phyloP scores from a whole-genome alignment of 768 basidiomycete genomes.

The Mycena belliarum region DNA sequence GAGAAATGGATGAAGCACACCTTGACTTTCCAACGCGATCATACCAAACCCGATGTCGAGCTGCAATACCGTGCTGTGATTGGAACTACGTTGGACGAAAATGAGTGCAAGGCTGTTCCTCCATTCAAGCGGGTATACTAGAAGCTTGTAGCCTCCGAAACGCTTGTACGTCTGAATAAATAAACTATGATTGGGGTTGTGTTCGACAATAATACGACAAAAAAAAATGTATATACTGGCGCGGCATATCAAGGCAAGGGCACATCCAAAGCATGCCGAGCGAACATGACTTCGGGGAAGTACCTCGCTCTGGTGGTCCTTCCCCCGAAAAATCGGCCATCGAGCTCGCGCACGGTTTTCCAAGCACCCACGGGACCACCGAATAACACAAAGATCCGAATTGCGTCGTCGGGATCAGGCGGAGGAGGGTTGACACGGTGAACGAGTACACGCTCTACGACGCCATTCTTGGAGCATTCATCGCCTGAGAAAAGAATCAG shows the following conservation, averaged over 20 bases:
- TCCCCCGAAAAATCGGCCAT: conserved; percentile 92
- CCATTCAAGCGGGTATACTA: conserved; percentile 97
- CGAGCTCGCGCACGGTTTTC: conserved; percentile 92
- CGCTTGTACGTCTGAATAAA: conserved; percentile 8
- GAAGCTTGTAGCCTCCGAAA: conserved; percentile 14
- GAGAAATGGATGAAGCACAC: conserved; percentile 94
- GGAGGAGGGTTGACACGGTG: conserved; percentile 75
- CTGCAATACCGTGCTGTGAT: conserved; percentile 91
- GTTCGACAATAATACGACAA: neutral
- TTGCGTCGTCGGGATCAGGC: conserved; percentile 69
- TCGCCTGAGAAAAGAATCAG: conserved; percentile 55
- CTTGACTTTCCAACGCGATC: conserved; percentile 87
- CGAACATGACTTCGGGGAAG: conserved; percentile 65
- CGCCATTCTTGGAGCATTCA: conserved; percentile 88
- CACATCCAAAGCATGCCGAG: conserved; percentile 49
- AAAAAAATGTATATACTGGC: conserved; percentile 13
- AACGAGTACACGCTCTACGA: conserved; percentile 86
- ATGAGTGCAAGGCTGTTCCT: conserved; percentile 95
- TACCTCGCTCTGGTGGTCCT: conserved; percentile 80
- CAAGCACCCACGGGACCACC: conserved; percentile 92
- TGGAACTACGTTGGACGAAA: conserved; percentile 85
- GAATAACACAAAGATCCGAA: conserved; percentile 90
- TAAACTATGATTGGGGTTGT: conserved; percentile 4
- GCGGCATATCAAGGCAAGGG: conserved; percentile 35
- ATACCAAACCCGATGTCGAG: conserved; percentile 76